These are phyloP conservation scores for Cordyceps fumosorosea DNA, from an alignment of 2,329 filamentous ascomycete genomes.

Conservation along the genomic window DNA sequence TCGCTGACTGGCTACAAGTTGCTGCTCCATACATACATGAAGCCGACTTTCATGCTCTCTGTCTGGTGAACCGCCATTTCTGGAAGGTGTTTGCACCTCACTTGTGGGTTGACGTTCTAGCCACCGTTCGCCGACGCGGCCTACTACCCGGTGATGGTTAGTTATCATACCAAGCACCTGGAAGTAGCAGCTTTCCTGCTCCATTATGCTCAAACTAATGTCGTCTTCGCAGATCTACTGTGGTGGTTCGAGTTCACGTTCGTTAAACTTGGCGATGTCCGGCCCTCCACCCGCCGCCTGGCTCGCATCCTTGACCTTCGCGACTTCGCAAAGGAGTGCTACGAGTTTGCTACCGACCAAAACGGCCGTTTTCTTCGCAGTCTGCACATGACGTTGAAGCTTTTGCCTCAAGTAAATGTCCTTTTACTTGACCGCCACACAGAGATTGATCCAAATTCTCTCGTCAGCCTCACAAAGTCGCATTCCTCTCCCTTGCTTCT, in stretches of 20 bases:
- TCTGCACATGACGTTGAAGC: conserved; percentile 30
- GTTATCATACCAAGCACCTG: conserved; percentile 14
- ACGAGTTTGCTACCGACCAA: conserved; percentile 35
- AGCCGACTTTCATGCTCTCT: conserved; percentile 38
- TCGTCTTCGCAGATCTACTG: conserved; percentile 33
- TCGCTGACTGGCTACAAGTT: conserved; percentile 42
- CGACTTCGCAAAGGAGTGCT: conserved; percentile 31
- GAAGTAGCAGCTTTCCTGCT: not conserved
- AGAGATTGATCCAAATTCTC: conserved; percentile 35
- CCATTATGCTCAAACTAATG: not conserved
- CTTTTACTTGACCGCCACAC: conserved; percentile 42
- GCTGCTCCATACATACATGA: conserved; percentile 38
- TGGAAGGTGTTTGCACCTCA: conserved; percentile 43
- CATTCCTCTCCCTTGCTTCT: conserved; percentile 31
- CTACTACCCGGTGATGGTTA: conserved; percentile 40
- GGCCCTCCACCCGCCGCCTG: conserved; percentile 34
- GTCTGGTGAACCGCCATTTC: conserved; percentile 42
- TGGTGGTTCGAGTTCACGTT: conserved; percentile 45
- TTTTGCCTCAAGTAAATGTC: conserved; percentile 39
- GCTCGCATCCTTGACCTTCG: conserved; percentile 44
- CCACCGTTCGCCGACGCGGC: conserved; percentile 30
- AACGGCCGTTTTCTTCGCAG: conserved; percentile 27
- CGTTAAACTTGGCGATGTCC: conserved; percentile 27
- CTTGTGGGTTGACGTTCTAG: conserved; percentile 46
- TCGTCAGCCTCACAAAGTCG: conserved; percentile 20